Evolutionary conservation across 768 basidiomycete species (phyloP).

Genomic region (Termitomyces sp.): DNA sequence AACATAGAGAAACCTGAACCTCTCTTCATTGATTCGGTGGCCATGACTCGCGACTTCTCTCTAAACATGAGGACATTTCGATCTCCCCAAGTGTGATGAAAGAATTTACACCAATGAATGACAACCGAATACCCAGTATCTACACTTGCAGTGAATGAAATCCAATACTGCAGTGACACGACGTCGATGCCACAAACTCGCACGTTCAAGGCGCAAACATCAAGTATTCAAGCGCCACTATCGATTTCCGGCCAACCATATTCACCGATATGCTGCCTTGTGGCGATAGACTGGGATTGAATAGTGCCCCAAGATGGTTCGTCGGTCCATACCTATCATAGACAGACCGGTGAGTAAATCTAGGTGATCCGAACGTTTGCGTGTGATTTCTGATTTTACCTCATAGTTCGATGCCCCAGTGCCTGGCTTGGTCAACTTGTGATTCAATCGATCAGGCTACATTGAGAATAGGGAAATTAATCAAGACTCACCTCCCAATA

Average conservation of each 20-base stretch:
- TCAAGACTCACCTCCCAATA: conserved; percentile 18
- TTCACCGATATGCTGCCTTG: conserved; percentile 17
- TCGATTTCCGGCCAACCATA: conserved; percentile 22
- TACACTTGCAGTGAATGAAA: too few relatives aligned
- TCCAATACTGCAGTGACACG: not conserved
- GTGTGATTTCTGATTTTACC: conserved; percentile 1
- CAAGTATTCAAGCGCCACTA: conserved; percentile 5
- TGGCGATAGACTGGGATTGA: conserved; percentile 14
- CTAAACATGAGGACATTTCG: too few relatives aligned
- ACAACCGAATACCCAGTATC: not conserved
- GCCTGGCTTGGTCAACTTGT: conserved; percentile 15
- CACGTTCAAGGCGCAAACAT: not conserved
- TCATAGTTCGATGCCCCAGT: conserved; percentile 19
- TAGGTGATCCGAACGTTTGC: not conserved
- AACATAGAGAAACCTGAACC: too few relatives aligned
- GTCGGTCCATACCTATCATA: conserved; percentile 21
- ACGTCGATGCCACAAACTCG: not conserved
- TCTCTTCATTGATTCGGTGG: too few relatives aligned
- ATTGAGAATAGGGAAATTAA: not conserved
- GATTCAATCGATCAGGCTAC: not conserved
- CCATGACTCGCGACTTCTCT: too few relatives aligned
- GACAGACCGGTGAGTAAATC: not conserved
- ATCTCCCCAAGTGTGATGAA: too few relatives aligned
- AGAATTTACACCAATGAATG: not conserved
- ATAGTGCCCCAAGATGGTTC: conserved; percentile 21